Conservation (phyloP, 2,329 filamentous ascomycete genomes). For the Paramyrothecium sp. region DNA sequence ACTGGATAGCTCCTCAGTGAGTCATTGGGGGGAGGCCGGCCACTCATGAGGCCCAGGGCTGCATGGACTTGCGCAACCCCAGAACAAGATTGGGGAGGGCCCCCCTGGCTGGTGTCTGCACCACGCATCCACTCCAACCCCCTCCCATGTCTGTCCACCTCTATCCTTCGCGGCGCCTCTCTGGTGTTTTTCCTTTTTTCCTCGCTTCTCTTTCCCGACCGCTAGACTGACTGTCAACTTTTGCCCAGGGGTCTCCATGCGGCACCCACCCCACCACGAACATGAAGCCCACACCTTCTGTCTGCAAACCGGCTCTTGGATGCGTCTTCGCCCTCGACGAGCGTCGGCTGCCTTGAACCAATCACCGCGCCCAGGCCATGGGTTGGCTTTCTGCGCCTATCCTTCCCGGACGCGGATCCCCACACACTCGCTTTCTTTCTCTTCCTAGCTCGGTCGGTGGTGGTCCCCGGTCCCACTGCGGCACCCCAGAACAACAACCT, state of each 20-base stretch:
- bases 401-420: background rate
- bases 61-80: constrained; percentile 24
- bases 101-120: background rate
- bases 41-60: constrained; percentile 26
- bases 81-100: constrained; percentile 7
- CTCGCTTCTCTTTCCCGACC: background rate
- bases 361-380: background rate
- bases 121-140: background rate
- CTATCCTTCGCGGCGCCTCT: too few species aligned
- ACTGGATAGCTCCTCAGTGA: constrained; percentile 12
- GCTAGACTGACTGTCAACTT: background rate
- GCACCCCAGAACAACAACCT: too few species aligned
- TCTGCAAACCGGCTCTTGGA: background rate
- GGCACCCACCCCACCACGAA: background rate
- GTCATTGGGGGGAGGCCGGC: constrained; percentile 24
- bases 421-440: background rate
- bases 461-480: too few species aligned
- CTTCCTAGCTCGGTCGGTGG: too few species aligned
- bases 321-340: background rate
- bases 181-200: background rate
- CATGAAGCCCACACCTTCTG: background rate
- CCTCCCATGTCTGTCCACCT: too few species aligned
- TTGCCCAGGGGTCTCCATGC: too few species aligned
- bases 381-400: background rate
- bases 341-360: background rate